These are phyloP conservation scores for Dittrichia graveolens DNA, from an alignment of 129 eudicot species.

Conservation along the genomic window DNA sequence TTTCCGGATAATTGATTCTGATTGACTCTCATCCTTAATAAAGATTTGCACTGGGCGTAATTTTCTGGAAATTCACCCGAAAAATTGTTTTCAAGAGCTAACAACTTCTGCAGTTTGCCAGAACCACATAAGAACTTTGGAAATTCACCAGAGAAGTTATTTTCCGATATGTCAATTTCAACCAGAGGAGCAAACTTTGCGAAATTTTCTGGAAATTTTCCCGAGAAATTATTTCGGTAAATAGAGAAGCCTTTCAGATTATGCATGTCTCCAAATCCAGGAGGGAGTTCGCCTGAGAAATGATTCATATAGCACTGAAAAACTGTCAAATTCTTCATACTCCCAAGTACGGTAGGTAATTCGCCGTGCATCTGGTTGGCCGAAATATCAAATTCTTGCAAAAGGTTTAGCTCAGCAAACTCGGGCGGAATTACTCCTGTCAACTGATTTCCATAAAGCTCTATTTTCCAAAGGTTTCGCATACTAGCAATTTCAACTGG, in stretches of 20 bases:
- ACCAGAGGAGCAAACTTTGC: slow-evolving; percentile 72
- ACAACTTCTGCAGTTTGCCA: slow-evolving; percentile 52
- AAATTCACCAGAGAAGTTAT: slow-evolving; percentile 67
- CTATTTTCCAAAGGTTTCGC: slow-evolving; percentile 57
- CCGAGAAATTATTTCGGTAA: slow-evolving; percentile 74
- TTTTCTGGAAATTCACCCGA: slow-evolving; percentile 66
- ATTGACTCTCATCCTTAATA: slow-evolving; percentile 69
- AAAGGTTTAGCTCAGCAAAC: slow-evolving; percentile 49
- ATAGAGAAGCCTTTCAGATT: slow-evolving; percentile 55
- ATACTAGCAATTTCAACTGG: slow-evolving; percentile 54
- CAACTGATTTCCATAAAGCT: slow-evolving; percentile 62
- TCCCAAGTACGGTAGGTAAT: slow-evolving; percentile 65
- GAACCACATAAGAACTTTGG: slow-evolving; percentile 72
- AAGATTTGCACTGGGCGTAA: slow-evolving; percentile 59
- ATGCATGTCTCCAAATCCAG: slow-evolving; percentile 68
- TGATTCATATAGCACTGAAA: slow-evolving; percentile 62
- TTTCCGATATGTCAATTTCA: slow-evolving; percentile 81
- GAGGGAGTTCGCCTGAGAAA: slow-evolving; percentile 78
- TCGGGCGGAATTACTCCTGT: slow-evolving; percentile 74
- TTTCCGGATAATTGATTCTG: slow-evolving; percentile 69
- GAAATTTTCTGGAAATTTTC: slow-evolving; percentile 65
- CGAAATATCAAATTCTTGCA: slow-evolving; percentile 80
- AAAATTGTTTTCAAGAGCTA: slow-evolving; percentile 71
- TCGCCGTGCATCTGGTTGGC: slow-evolving; percentile 64
- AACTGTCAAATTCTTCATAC: slow-evolving; percentile 71